Percentiles rank a stretch among this genome's conserved stretches.
phyloP scores from a whole-genome alignment of 2,329 filamentous ascomycete species.

The Colletotrichum agaves region DNA sequence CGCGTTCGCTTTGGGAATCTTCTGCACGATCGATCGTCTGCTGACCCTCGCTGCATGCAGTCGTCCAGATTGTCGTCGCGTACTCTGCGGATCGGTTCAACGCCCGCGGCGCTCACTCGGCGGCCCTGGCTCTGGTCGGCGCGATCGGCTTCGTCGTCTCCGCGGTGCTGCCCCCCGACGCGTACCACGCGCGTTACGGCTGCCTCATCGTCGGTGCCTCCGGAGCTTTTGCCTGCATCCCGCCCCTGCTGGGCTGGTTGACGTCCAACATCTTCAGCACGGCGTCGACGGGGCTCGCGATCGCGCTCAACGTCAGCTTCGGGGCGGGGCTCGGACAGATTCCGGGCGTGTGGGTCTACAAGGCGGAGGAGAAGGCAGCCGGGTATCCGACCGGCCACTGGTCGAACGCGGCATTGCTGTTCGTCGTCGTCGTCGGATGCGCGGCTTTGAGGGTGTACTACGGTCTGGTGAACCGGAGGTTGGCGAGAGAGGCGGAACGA shows the following conservation, averaged over 20 bases:
- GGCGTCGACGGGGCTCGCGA: constrained; percentile 72
- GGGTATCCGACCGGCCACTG: constrained; percentile 79
- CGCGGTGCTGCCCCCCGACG: constrained; percentile 64
- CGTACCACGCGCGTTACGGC: constrained; percentile 72
- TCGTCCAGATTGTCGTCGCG: constrained; percentile 55
- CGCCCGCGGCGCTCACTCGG: constrained; percentile 58
- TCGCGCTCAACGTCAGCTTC: constrained; percentile 76
- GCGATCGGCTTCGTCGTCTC: constrained; percentile 68
- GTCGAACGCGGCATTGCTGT: constrained; percentile 69
- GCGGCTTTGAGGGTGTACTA: constrained; percentile 67
- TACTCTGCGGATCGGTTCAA: constrained; percentile 74
- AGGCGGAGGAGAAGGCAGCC: constrained; percentile 64
- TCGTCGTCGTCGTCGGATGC: constrained; percentile 67
- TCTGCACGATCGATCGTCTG: not conserved
- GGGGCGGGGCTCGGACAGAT: constrained; percentile 77
- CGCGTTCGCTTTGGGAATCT: not conserved
- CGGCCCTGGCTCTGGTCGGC: constrained; percentile 48
- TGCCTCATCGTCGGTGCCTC: constrained; percentile 75
- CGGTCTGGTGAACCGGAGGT: constrained; percentile 54
- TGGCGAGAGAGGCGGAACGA: constrained; percentile 46
- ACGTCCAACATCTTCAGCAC: constrained; percentile 75
- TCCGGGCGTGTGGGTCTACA: constrained; percentile 79
- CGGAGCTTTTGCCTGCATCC: constrained; percentile 75
- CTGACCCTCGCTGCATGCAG: constrained; percentile 40
- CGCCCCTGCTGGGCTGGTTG: constrained; percentile 77